Evolutionary conservation across 2,329 filamentous ascomycete genomes (phyloP).

Genomic region (Apiospora phragmitis): DNA sequence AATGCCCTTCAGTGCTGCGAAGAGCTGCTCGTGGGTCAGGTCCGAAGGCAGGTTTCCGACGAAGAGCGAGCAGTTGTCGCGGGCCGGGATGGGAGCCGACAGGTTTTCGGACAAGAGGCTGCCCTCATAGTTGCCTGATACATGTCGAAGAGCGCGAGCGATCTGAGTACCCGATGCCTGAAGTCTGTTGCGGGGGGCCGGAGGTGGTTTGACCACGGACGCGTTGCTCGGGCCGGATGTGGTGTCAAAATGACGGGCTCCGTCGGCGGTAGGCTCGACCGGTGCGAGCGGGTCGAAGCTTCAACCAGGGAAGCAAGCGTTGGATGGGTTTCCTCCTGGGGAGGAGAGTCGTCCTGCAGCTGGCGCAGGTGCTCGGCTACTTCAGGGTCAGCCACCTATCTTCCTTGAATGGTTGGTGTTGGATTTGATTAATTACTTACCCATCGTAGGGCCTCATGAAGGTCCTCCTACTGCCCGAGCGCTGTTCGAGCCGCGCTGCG

Average conservation of each 20-base stretch:
- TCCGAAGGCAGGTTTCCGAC: neutral
- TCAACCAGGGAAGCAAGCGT: neutral
- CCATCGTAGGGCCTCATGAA: neutral
- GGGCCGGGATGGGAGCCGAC: neutral
- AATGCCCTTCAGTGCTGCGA: neutral
- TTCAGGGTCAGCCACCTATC: neutral
- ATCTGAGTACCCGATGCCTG: neutral
- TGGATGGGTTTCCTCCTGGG: neutral
- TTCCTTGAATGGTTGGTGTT: neutral
- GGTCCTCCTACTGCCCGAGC: neutral
- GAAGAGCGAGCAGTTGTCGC: neutral
- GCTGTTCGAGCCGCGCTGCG: neutral
- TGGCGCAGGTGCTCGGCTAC: neutral
- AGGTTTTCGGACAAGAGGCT: neutral
- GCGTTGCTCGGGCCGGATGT: neutral
- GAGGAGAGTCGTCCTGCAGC: neutral
- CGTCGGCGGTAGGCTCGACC: neutral
- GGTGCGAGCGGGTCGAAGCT: neutral
- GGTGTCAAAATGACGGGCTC: neutral
- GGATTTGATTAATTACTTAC: neutral
- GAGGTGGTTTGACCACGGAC: neutral
- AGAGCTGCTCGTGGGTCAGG: neutral
- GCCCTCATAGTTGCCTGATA: neutral
- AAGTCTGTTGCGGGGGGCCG: neutral
- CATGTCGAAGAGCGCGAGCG: neutral